Conservation (phyloP, 371 early-diverging fungal genomes). For the Apophysomyces elegans region DNA sequence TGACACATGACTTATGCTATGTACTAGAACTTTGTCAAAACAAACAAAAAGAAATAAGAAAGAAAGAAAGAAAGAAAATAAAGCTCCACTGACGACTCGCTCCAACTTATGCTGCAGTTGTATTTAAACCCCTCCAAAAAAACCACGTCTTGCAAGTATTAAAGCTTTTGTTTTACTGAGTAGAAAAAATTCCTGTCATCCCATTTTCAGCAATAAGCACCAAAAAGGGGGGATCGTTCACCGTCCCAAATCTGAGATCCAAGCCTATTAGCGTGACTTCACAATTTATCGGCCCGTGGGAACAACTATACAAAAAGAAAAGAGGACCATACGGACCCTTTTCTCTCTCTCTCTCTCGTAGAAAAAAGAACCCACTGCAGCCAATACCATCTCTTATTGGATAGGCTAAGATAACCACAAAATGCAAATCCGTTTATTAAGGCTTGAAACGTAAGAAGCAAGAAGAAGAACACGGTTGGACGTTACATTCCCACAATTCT, state of each 20-base stretch:
- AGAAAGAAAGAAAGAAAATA: background rate
- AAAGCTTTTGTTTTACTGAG: background rate
- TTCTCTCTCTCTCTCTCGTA: background rate
- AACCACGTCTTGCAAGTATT: too few relatives aligned
- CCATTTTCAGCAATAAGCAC: conserved; percentile 24
- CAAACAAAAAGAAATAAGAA: background rate
- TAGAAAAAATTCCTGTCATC: conserved; percentile 10
- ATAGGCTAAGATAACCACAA: too few relatives aligned
- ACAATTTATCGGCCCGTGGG: too few relatives aligned
- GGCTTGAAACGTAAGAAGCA: too few relatives aligned
- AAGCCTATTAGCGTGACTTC: background rate
- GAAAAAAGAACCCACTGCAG: too few relatives aligned
- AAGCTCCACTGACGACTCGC: background rate
- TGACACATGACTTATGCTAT: conserved; percentile 20
- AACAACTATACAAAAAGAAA: background rate
- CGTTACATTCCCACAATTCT: background rate
- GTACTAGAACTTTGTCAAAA: background rate
- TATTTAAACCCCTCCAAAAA: background rate
- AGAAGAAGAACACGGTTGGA: too few relatives aligned
- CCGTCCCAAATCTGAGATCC: conserved; percentile 1
- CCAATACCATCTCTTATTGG: too few relatives aligned
- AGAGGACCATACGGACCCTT: too few relatives aligned
- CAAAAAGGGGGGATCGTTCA: conserved; percentile 12
- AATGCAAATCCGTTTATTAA: too few relatives aligned
- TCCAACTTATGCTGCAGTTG: background rate